phyloP scores from a whole-genome alignment of 2,329 filamentous ascomycete genomes.

The Grosmannia serpens region DNA sequence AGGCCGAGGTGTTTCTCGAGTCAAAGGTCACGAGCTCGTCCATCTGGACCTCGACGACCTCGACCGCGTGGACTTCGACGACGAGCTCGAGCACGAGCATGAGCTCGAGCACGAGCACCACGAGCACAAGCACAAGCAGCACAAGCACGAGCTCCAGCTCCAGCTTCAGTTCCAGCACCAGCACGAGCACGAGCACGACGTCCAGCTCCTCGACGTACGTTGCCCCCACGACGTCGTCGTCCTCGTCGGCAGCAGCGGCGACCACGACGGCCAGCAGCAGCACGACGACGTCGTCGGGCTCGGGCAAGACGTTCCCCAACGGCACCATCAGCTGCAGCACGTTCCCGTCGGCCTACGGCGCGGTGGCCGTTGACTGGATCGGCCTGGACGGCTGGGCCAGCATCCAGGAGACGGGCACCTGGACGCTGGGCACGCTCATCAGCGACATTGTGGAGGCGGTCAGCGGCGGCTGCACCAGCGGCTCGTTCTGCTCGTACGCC shows the following conservation, averaged over 20 bases:
- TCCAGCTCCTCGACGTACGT: conserved; percentile 51
- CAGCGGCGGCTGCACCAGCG: conserved; percentile 47
- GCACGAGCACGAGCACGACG: conserved; percentile 44
- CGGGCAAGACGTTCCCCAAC: conserved; percentile 62
- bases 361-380: conserved; percentile 58
- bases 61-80: conserved; percentile 26
- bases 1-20: conserved; percentile 41
- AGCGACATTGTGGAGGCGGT: conserved; percentile 53
- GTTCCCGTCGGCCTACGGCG: conserved; percentile 76
- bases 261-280: background rate
- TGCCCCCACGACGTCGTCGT: background rate
- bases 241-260: background rate
- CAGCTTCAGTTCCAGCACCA: conserved; percentile 24
- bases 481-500: conserved; percentile 79
- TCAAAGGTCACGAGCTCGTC: conserved; percentile 22
- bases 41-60: conserved; percentile 14
- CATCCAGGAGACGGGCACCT: conserved; percentile 52
- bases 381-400: conserved; percentile 66
- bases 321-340: conserved; percentile 56
- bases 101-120: background rate
- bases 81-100: background rate
- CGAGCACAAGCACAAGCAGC: conserved; percentile 34
- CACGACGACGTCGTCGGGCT: conserved; percentile 25
- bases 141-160: conserved; percentile 35
- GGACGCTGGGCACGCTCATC: conserved; percentile 41